Evolutionary conservation across 1,284 basidiomycete genomes (phyloP), one percentile per base, ranked within the genome.

Genomic region (Coniferiporia sulphurascens): DNA sequence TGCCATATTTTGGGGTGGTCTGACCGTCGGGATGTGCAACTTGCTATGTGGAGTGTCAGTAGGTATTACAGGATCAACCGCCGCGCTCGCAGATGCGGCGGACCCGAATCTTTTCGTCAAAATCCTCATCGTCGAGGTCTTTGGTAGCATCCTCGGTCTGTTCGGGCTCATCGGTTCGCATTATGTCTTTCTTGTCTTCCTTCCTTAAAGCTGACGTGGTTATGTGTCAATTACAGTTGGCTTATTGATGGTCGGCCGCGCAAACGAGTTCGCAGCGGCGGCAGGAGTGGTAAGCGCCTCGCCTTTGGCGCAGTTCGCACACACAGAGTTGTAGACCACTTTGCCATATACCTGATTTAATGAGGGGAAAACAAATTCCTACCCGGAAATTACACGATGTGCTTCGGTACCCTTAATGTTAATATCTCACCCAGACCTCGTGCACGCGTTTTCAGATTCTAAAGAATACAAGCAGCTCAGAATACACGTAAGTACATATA

Each of bases 71-170:
- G 95, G 95, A 2, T 91, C 93, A 1, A 96, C 92, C 15, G 94
- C 94, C 12, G 95, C 95, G 0, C 77, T 97, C 48, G 86, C 91
- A 13, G 95, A 98, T 70, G 95, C 95, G 19, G 90, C 95, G 15
- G 94, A 98, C 73, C 93, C 94, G 4, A 84, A 87, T 57, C 73
- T 97, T 34, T 97, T 98, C 68, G 93, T 97, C 72, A 96, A 95
- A 75, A 92, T 97, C 63, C 84, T 97, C 59, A 87, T 98, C 59
- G 89, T 96, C 1, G 95, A 97, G 70, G 94, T 97, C 58, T 97
- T 97, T 70, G 93, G 93, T 61, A 94, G 91, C 67, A 92, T 95
- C 64, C 76, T 96, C 70, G 94, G 93, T 32, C 76, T 96, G 51
- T 96, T 96, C 69, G 94, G 94, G 21, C 76, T 96, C 63, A 96